Conservation (phyloP, 2,329 filamentous ascomycete genomes). For the Aspergillus brunneoviolaceus region DNA sequence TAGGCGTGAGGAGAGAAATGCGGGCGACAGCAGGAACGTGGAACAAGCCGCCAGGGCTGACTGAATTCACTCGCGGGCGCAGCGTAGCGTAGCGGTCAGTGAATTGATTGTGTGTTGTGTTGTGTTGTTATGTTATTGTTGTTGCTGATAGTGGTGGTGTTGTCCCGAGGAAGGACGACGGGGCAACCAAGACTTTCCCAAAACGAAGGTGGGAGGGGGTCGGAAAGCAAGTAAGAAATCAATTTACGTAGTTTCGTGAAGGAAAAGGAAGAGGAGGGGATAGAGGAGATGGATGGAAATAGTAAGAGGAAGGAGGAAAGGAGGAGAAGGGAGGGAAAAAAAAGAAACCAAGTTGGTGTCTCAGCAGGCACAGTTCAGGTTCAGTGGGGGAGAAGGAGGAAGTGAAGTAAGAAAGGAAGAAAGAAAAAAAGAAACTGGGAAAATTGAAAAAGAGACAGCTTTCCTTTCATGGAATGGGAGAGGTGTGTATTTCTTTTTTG, state of each 20-base stretch:
- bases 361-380: no score
- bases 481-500: constrained; percentile 4
- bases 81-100: background rate
- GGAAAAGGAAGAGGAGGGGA: background rate
- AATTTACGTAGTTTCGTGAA: background rate
- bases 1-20: constrained; percentile 17
- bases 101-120: background rate
- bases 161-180: background rate
- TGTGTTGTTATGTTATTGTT: background rate
- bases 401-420: background rate
- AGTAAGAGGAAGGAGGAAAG: background rate
- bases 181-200: constrained; percentile 8
- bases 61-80: constrained; percentile 17
- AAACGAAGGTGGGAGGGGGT: constrained; percentile 14
- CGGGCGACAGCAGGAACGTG: constrained; percentile 23
- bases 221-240: constrained; percentile 3
- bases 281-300: background rate
- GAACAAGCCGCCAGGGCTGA: constrained; percentile 28
- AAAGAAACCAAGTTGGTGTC: background rate
- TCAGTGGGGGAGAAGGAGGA: background rate
- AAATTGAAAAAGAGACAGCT: constrained; percentile 1
- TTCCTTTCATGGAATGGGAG: constrained; percentile 7
- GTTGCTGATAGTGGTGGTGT: constrained; percentile 1
- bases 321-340: background rate
- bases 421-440: background rate